Evolutionary conservation across 139 green algal genomes (phyloP), one percentile per base, ranked within the genome.

Genomic region (Pleodorina starrii): DNA sequence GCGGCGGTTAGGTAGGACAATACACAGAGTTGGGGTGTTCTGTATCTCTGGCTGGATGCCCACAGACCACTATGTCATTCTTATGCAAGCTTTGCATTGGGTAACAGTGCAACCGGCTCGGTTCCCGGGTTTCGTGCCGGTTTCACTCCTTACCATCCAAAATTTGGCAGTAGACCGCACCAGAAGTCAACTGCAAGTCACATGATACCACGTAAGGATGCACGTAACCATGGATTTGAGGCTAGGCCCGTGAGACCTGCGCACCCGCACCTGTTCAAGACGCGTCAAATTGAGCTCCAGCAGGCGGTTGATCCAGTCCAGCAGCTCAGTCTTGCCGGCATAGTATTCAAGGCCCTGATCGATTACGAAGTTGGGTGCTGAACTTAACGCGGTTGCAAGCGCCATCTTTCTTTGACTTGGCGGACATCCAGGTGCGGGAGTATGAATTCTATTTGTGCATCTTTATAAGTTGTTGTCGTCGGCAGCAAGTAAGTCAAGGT

Each of bases 281-380:
- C 97, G 97, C 44, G 89, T 92, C n/a, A 99, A 78, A 23, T 94
- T 93, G 27, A 99, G 87, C 17, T 93, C 79, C 32, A 99, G 91
- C 2, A 96, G 93, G 5, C 51, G 90, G 89, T 99, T 99, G 27
- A 99, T 94, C 97, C 97, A 99, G 29, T 93, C 84, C 63, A 99
- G 89, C 12, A 99, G 90, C 59, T 98, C 96, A 0, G 77, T 90
- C 36, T 96, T 95, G 74, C 96, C 91, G 5, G 90, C 89, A 74
- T 95, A 94, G 19, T 89, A 89, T 35, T 89, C 84, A 4, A 74
- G 35, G 9, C 84, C 84, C 50, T 88, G 82, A 79, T 88, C 82
- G 29, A 88, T 51, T 16, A 21, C 10, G 29, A 88, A 88, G 44
- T 82, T 82, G 32, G 74, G 74, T 16, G 74, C 44, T 11, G 44